These are phyloP conservation scores for Pseudonectria foliicola DNA, from an alignment of 2,329 filamentous ascomycete species.

Conservation along the genomic window DNA sequence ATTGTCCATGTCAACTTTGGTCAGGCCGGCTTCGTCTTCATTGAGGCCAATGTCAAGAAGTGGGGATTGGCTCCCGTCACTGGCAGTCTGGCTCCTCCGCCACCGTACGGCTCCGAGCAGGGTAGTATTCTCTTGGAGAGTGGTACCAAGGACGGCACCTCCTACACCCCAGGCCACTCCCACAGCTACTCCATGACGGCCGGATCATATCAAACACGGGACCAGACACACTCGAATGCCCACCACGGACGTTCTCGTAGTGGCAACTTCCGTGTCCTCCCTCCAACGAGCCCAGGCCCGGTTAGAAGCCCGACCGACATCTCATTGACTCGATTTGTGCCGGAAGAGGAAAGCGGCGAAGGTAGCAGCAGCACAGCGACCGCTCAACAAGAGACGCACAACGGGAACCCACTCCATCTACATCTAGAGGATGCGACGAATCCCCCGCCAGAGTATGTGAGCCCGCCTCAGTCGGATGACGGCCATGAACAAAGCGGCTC, in stretches of 20 bases:
- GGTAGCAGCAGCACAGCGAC: constrained; percentile 26
- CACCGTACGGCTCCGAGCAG: constrained; percentile 94
- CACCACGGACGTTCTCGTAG: constrained; percentile 68
- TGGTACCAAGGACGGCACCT: constrained; percentile 58
- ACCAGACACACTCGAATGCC: constrained; percentile 42
- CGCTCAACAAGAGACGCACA: constrained; percentile 19
- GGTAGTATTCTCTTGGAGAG: constrained; percentile 91
- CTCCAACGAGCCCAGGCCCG: constrained; percentile 81
- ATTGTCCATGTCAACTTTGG: constrained; percentile 95
- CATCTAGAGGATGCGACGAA: constrained; percentile 49
- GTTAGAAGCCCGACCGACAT: constrained; percentile 92
- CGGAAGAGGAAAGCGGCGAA: constrained; percentile 64
- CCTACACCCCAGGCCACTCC: constrained; percentile 34
- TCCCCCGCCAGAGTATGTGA: constrained; percentile 66
- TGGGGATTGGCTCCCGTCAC: constrained; percentile 97
- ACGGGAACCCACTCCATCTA: constrained; percentile 32
- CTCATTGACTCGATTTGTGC: constrained; percentile 78
- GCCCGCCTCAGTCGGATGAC: constrained; percentile 54
- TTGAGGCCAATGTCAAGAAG: constrained; percentile 99
- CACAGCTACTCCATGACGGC: constrained; percentile 40
- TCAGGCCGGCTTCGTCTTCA: constrained; percentile 96
- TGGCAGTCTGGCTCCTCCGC: constrained; percentile 87
- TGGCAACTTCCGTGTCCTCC: constrained; percentile 67
- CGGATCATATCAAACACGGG: constrained; percentile 32
- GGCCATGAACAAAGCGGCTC: constrained; percentile 43